Evolutionary conservation across 345 rosid species (phyloP), one percentile per base, ranked within the genome.

Genomic region (Citrus maxima): DNA sequence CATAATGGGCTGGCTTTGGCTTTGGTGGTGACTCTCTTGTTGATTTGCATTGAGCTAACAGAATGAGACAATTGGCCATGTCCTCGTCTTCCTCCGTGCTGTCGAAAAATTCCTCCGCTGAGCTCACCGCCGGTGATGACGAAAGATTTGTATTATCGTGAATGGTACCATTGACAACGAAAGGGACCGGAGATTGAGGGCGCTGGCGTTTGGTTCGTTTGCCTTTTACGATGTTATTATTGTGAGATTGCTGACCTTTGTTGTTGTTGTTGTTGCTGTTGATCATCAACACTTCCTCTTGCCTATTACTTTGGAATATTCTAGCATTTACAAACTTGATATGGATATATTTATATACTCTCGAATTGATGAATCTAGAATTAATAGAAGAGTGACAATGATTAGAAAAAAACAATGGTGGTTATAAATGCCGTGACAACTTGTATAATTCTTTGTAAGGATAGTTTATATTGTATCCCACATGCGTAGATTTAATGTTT

Each of bases 31-130:
- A 66, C 35, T 67, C 85, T 58, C 75, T 55, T 25, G 82, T 77
- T 21, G 84, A 79, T 34, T 84, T 88, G 24, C 99, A 97, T 77
- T 90, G 95, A 1, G 99, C 93, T 0, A 96, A 87, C 65, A 96
- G 94, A 83, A 96, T 96, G 62, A 96, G 87, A 77, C 99, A 96
- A 59, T 94, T 91, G 2, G 99, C 99, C 97, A 90, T 90, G 77
- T 94, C 98, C 77, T 91, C 93, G 71, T 92, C 99, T 72, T 94
- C 98, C 65, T 91, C 89, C 6, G 88, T 79, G 78, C 87, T 77
- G 27, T 86, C 82, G 18, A 72, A 79, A 70, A 78, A 49, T n/a
- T 83, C 88, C 62, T 72, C 74, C 12, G 87, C 75, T 32, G 85
- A 86, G 19, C 88, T 79, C 3, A 64, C 40, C 2, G 83, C 77